Percentiles rank a stretch among this genome's conserved stretches.
These are phyloP conservation scores for Racocetra persica DNA, from an alignment of 371 early-diverging fungal genomes.

Conservation along the genomic window DNA sequence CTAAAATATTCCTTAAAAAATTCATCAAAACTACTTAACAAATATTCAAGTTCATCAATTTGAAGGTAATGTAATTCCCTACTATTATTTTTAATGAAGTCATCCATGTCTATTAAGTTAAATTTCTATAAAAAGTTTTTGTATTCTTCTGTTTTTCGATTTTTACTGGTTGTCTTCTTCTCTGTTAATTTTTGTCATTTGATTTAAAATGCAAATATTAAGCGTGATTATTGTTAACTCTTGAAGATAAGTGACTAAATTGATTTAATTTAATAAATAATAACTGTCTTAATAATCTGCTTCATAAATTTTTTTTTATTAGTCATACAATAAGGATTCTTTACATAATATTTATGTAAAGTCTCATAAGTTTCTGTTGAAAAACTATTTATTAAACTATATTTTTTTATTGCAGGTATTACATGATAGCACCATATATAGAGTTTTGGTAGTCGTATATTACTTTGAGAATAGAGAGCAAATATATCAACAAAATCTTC, in stretches of 20 bases:
- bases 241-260: background rate
- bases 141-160: background rate
- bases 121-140: background rate
- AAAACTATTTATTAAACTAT: background rate
- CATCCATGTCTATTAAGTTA: background rate
- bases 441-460: background rate
- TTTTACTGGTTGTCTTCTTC: background rate
- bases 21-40: background rate
- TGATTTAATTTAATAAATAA: background rate
- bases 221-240: background rate
- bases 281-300: background rate
- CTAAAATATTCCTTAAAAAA: background rate
- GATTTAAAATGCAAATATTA: background rate
- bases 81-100: background rate
- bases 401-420: background rate
- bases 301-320: background rate
- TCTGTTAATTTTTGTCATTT: background rate
- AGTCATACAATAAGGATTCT: slow-evolving; percentile 2
- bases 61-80: background rate
- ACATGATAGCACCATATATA: background rate
- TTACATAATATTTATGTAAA: background rate
- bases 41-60: background rate
- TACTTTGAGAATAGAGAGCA: background rate
- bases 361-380: background rate
- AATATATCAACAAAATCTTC: background rate